Evolutionary conservation across 257 asterid species (phyloP), one percentile per base, ranked within the genome.

Genomic region (Nicotiana undulata): DNA sequence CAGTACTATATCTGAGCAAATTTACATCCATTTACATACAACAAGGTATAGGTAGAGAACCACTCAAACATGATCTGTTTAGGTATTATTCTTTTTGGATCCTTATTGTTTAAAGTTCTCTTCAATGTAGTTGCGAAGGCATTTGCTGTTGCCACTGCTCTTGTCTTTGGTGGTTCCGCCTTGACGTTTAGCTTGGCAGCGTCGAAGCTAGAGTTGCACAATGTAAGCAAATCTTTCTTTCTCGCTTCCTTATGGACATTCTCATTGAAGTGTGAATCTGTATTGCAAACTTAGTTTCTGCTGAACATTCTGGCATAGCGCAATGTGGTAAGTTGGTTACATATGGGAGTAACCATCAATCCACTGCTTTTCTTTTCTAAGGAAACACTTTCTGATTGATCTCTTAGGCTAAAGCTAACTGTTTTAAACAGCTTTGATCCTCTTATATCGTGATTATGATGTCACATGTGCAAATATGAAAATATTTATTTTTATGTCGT

Each of bases 41-140:
- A 11, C 31, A 40, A 12, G 77, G 7, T 70, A 70, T 70, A 24
- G 13, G 40, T 26, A 9, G 15, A 4, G 18, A 18, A 34, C 52
- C 17, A 34, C 28, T 10, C 53, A 34, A 34, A 34, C 52, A 34
- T 46, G 40, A 24, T 49, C 9, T 31, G 51, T 32, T 44, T 51
- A 18, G 59, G 64, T 32, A 64, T 44, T 15, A 77, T 79, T 16
- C 12, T 44, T 74, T 49, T 24, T 0, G 22, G 61, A 74, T 74
- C 61, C 77, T 74, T 24, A 74, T 49, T 49, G 26, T 46, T 49
- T 49, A 78, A 28, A 84, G 11, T 8, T 76, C 24, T 32, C 81
- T 84, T 65, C 6, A 24, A 58, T 84, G 82, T 84, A 94, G 98
- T 95, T 91, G 98, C 94, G 15, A 83, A 91, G n/a, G 98, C 98